Percentiles rank a stretch among this genome's conserved stretches.
phyloP scores from a whole-genome alignment of 352 stramenopile species.

The Hyaloperonospora arabidopsidis region DNA sequence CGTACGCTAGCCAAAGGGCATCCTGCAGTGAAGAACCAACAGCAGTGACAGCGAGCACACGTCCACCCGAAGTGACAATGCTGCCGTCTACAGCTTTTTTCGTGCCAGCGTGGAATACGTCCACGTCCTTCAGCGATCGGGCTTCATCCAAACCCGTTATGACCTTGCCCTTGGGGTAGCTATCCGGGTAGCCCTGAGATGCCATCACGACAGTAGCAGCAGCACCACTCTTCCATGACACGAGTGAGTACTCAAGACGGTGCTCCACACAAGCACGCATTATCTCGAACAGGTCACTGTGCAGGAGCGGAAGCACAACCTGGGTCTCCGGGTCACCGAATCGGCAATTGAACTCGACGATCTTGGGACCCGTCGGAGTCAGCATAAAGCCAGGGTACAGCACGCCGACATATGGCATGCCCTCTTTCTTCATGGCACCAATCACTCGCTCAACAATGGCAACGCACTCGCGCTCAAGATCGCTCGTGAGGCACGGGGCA shows the following conservation, averaged over 20 bases:
- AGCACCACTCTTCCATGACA: conserved; percentile 84
- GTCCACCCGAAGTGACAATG: conserved; percentile 90
- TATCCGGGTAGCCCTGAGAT: conserved; percentile 95
- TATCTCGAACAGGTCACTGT: conserved; percentile 97
- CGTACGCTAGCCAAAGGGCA: conserved; percentile 90
- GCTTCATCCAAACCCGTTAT: conserved; percentile 91
- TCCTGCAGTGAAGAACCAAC: conserved; percentile 83
- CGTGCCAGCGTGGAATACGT: conserved; percentile 99
- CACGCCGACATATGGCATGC: conserved; percentile 96
- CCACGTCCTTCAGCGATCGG: conserved; percentile 78
- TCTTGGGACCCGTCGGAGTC: conserved; percentile 82
- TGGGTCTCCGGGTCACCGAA: conserved; percentile 99
- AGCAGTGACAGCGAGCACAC: conserved; percentile 96
- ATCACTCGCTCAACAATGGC: conserved; percentile 73
- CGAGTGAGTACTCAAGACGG: conserved; percentile 79
- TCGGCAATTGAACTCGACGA: conserved; percentile 99
- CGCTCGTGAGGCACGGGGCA: conserved; percentile 91
- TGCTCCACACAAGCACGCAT: conserved; percentile 94
- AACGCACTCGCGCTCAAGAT: conserved; percentile 90
- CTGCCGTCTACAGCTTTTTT: conserved; percentile 46
- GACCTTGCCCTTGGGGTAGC: conserved; percentile 95
- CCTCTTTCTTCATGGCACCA: conserved; percentile 86
- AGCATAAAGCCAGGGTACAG: conserved; percentile 99
- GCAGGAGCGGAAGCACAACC: conserved; percentile 94
- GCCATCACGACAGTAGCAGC: conserved; percentile 95